Base-by-base conservation (phyloP, 2,329 filamentous ascomycete species). In the Helotiales sp. region DNA sequence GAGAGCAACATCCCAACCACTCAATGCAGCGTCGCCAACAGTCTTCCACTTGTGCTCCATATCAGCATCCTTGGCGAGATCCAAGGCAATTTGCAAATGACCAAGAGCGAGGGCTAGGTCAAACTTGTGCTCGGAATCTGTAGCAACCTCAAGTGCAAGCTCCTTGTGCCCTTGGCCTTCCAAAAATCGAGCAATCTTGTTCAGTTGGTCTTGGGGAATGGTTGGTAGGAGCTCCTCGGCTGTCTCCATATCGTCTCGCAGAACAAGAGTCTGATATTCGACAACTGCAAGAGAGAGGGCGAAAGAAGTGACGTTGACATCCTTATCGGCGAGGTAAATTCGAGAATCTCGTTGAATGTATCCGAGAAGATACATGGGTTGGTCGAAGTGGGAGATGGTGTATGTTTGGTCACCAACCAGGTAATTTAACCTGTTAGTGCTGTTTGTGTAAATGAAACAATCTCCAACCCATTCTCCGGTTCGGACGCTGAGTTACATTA, bases 31-130 rank as follows among this genome's bases (percentile, higher is more conserved):
- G 74, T 99, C 96, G 68, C 96, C 96, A 4, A 99, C 93, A 3
- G 89, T 94, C 86, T 98, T 98, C 96, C 96, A 99, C 81, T 97
- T 97, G 82, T 98, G 95, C 78, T 98, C 96, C 1, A 89, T 92
- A 71, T 97, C 91, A 11, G 93, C 91, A 78, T 91, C 85, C 47
- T 89, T 87, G 6, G 96, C 95, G 60, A 98, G 88, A 68, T 93
- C 89, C 2, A 97, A 86, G 0, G 95, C 95, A 75, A 95, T 92
- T 47, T 94, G 87, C 15, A 98, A 87, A 70, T 96, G 91, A 74
- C 91, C 93, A 50, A 99, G 85, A 2, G 89, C 86, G 34, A 99
- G 84, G 0, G 96, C 91, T 24, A 99, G 87, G 68, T 99, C 96
- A 75, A 99, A 98, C 77, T 96, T 96, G 82, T 99, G 96, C 81